Conservation (phyloP, 2,329 filamentous ascomycete species). For the Malbranchea zuffiana region DNA sequence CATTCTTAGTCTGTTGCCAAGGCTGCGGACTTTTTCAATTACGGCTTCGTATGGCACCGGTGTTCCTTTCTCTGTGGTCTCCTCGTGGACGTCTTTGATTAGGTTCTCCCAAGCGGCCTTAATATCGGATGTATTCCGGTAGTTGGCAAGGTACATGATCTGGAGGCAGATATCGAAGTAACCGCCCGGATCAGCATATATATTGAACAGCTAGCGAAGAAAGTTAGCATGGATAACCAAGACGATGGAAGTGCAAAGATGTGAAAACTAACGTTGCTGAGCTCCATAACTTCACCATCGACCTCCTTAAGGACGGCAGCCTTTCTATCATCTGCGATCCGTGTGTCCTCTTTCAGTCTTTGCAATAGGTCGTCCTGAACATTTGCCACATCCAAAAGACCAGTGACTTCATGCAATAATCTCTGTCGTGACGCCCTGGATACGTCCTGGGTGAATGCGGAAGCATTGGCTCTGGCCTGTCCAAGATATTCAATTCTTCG, state of each 20-base stretch:
- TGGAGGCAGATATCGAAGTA: constrained; percentile 91
- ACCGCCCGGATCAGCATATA: constrained; percentile 76
- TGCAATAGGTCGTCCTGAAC: constrained; percentile 88
- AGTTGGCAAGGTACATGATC: constrained; percentile 85
- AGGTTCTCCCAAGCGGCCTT: constrained; percentile 73
- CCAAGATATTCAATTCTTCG: constrained; percentile 82
- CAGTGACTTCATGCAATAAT: constrained; percentile 71
- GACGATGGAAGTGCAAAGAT: not conserved
- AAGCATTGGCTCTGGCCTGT: constrained; percentile 83
- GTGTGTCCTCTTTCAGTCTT: constrained; percentile 59
- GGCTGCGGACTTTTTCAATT: constrained; percentile 44
- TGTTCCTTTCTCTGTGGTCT: constrained; percentile 36
- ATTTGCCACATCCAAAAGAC: constrained; percentile 81
- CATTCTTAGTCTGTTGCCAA: constrained; percentile 46
- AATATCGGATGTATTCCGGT: constrained; percentile 78
- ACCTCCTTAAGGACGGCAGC: constrained; percentile 55
- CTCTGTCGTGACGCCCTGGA: constrained; percentile 73
- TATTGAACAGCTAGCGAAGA: constrained; percentile 65
- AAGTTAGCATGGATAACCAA: not conserved
- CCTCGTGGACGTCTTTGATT: constrained; percentile 58
- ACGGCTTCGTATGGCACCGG: constrained; percentile 40
- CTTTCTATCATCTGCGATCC: constrained; percentile 55
- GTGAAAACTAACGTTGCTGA: constrained; percentile 56
- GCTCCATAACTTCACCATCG: constrained; percentile 63
- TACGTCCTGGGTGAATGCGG: constrained; percentile 65